Evolutionary conservation across 2,329 filamentous ascomycete genomes (phyloP).

Genomic region (Colletotrichum siamense): DNA sequence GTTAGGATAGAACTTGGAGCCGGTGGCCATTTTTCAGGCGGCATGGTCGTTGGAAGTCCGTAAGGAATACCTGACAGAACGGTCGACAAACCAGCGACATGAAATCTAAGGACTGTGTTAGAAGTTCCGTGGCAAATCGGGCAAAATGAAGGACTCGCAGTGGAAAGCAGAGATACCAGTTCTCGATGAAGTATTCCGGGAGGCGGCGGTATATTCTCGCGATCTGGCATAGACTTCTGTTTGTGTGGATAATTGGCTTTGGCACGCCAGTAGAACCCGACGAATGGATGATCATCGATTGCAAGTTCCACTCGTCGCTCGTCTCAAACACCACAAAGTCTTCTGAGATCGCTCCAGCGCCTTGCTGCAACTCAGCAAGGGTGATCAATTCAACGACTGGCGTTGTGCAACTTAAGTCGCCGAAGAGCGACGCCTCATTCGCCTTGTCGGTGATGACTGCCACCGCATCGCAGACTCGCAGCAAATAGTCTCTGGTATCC

Average conservation of each 20-base stretch:
- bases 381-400: neutral
- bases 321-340: neutral
- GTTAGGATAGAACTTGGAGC: slow-evolving; percentile 8
- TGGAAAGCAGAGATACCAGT: slow-evolving; percentile 16
- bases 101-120: neutral
- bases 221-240: slow-evolving; percentile 10
- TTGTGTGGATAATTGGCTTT: slow-evolving; percentile 8
- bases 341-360: no score
- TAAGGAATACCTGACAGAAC: neutral
- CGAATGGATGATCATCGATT: slow-evolving; percentile 15
- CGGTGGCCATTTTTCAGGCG: slow-evolving; percentile 5
- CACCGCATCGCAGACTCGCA: neutral
- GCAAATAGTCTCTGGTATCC: neutral
- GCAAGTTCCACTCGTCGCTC: slow-evolving; percentile 8
- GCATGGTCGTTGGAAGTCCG: slow-evolving; percentile 1
- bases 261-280: slow-evolving; percentile 10
- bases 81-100: neutral
- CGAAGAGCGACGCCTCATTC: neutral
- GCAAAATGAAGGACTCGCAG: neutral
- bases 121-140: rapidly evolving
- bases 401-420: neutral
- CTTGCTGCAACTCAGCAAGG: neutral
- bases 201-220: slow-evolving; percentile 4
- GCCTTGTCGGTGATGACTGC: neutral
- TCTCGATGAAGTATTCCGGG: slow-evolving; percentile 5